Evolutionary conservation across 2,329 filamentous ascomycete species (phyloP).

Genomic region (Cordyceps militaris): DNA sequence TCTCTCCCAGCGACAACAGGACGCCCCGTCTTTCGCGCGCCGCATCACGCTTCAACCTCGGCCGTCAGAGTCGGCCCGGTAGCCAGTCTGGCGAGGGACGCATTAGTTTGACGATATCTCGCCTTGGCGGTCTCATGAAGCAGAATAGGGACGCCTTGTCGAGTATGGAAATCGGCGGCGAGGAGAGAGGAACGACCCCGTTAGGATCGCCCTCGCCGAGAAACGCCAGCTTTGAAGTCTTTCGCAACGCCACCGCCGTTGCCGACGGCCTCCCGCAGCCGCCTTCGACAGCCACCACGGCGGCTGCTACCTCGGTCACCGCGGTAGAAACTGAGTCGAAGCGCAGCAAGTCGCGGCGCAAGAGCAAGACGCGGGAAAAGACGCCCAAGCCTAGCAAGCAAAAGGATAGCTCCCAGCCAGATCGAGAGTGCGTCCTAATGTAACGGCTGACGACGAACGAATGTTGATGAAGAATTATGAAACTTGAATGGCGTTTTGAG

Average conservation of each 20-base stretch:
- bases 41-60: conserved; percentile 46
- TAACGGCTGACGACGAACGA: conserved; percentile 19
- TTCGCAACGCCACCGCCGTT: conserved; percentile 38
- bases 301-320: background rate
- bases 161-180: background rate
- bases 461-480: background rate
- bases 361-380: conserved; percentile 32
- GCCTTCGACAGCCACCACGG: background rate
- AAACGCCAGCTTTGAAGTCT: conserved; percentile 14
- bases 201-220: conserved; percentile 21
- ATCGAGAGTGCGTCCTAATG: conserved; percentile 44
- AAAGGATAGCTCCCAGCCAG: conserved; percentile 27
- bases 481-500: background rate
- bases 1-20: conserved; percentile 46
- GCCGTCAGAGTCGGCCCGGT: conserved; percentile 44
- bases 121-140: conserved; percentile 45
- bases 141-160: conserved; percentile 41
- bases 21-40: conserved; percentile 50
- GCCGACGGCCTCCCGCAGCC: background rate
- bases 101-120: conserved; percentile 50
- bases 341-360: conserved; percentile 28
- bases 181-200: background rate
- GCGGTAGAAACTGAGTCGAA: conserved; percentile 17
- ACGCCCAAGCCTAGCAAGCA: conserved; percentile 27
- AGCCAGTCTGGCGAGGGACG: conserved; percentile 54